phyloP scores from a whole-genome alignment of 108 stramenopile species.

The Skeletonema marinoi region DNA sequence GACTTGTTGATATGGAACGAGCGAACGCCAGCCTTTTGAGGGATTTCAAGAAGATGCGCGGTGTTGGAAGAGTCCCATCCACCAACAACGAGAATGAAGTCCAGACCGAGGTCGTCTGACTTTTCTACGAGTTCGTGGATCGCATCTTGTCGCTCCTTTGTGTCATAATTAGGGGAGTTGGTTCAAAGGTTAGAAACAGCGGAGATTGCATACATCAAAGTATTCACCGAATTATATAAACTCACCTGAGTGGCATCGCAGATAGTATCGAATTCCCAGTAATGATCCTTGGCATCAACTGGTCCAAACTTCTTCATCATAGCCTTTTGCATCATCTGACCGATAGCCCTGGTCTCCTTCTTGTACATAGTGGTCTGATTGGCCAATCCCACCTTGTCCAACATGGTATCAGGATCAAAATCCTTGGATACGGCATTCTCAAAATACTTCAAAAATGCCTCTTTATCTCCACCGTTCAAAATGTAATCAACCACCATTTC shows the following conservation, averaged over 20 bases:
- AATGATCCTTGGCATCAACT: slow-evolving; percentile 75
- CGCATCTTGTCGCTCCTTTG: slow-evolving; percentile 93
- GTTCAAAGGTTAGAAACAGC: not conserved
- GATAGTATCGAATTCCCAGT: slow-evolving; percentile 96
- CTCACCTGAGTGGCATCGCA: slow-evolving; percentile 97
- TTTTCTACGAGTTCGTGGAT: slow-evolving; percentile 90
- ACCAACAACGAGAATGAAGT: slow-evolving; percentile 96
- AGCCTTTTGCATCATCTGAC: slow-evolving; percentile 90
- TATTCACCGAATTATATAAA: not conserved
- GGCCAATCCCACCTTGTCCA: slow-evolving; percentile 92
- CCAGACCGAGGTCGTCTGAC: slow-evolving; percentile 62
- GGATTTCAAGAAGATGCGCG: slow-evolving; percentile 94
- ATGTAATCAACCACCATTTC: slow-evolving; percentile 95
- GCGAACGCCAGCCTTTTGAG: slow-evolving; percentile 77
- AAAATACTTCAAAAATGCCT: slow-evolving; percentile 87
- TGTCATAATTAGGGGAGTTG: not conserved
- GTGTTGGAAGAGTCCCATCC: slow-evolving; percentile 99
- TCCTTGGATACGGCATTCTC: slow-evolving; percentile 88
- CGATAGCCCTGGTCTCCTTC: slow-evolving; percentile 95
- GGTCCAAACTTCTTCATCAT: slow-evolving; percentile 92
- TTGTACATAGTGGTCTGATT: slow-evolving; percentile 99
- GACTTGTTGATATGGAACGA: slow-evolving; percentile 94
- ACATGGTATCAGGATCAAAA: slow-evolving; percentile 95
- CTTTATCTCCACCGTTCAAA: slow-evolving; percentile 91
- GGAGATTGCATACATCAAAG: not conserved